Conservation (phyloP, 2,329 filamentous ascomycete species). For the Microdochium trichocladiopsis region DNA sequence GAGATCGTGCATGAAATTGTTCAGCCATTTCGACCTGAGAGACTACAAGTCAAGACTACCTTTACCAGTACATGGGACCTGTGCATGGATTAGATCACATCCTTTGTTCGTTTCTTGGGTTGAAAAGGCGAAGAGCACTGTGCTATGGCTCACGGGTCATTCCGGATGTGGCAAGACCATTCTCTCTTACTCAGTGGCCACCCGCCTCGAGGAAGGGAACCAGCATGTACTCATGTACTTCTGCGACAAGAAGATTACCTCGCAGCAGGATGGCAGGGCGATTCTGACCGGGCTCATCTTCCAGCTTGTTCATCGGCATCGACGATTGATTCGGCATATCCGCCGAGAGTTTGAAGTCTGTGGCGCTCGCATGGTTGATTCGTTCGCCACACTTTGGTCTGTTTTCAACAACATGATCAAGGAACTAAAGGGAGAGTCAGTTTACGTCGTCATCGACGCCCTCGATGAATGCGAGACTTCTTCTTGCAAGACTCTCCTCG, state of each 20-base stretch:
- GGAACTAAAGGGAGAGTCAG: slow-evolving; percentile 16
- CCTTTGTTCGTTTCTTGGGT: slow-evolving; percentile 20
- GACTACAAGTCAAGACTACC: slow-evolving; percentile 21
- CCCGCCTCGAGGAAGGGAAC: slow-evolving; percentile 14
- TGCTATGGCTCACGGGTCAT: slow-evolving; percentile 28
- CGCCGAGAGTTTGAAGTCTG: slow-evolving; percentile 20
- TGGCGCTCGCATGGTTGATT: slow-evolving; percentile 20
- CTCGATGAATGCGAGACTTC: slow-evolving; percentile 28
- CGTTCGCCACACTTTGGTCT: slow-evolving; percentile 25
- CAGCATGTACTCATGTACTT: slow-evolving; percentile 22
- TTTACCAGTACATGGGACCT: slow-evolving; percentile 23
- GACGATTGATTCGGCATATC: slow-evolving; percentile 21
- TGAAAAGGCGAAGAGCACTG: slow-evolving; percentile 13
- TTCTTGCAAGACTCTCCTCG: slow-evolving; percentile 15
- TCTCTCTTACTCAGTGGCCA: slow-evolving; percentile 23
- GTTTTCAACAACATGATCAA: slow-evolving; percentile 22
- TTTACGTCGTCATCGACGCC: slow-evolving; percentile 27
- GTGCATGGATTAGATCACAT: slow-evolving; percentile 24
- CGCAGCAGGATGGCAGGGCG: slow-evolving; percentile 23
- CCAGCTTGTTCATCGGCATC: slow-evolving; percentile 23
- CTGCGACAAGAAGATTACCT: slow-evolving; percentile 25
- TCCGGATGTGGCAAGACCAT: slow-evolving; percentile 29
- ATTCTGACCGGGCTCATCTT: slow-evolving; percentile 26
- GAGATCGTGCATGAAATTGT: slow-evolving; percentile 20
- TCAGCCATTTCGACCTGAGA: slow-evolving; percentile 18